phyloP scores from a whole-genome alignment of 495 filamentous ascomycete species.

The Tricharina praecox region DNA sequence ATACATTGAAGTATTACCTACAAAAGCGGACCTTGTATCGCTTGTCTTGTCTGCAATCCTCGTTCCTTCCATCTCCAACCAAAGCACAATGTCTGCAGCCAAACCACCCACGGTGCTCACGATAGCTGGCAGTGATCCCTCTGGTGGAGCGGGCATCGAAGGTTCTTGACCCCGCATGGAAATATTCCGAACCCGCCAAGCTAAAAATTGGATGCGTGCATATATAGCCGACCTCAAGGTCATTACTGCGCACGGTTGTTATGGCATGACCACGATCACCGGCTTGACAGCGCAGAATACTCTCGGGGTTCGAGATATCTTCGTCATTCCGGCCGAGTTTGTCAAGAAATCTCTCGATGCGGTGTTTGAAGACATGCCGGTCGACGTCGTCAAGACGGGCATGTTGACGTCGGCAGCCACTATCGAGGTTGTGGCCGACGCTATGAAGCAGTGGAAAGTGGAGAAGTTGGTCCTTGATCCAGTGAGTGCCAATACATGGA shows the following conservation, averaged over 20 bases:
- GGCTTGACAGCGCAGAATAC: slow-evolving; percentile 94
- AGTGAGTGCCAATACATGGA: slow-evolving; percentile 40
- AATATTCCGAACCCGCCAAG: neutral
- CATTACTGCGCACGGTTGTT: slow-evolving; percentile 75
- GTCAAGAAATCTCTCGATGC: slow-evolving; percentile 71
- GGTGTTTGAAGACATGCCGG: slow-evolving; percentile 63
- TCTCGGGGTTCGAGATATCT: slow-evolving; percentile 61
- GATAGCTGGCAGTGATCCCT: slow-evolving; percentile 74
- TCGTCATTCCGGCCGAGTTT: slow-evolving; percentile 61
- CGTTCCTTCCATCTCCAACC: too few relatives aligned
- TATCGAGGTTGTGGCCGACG: slow-evolving; percentile 55
- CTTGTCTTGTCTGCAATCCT: too few relatives aligned
- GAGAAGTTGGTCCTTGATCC: slow-evolving; percentile 59
- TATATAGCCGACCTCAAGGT: slow-evolving; percentile 93
- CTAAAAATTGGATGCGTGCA: too few relatives aligned
- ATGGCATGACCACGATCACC: slow-evolving; percentile 93
- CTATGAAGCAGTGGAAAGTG: slow-evolving; percentile 14
- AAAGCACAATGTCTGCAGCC: too few relatives aligned
- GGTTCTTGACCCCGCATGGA: neutral
- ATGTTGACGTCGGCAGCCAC: slow-evolving; percentile 76
- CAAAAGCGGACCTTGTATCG: too few relatives aligned
- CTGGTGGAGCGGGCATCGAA: slow-evolving; percentile 84
- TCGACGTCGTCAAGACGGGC: slow-evolving; percentile 82
- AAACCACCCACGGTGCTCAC: slow-evolving; percentile 41
- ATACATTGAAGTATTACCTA: too few relatives aligned